phyloP scores from a whole-genome alignment of 441 rosid genomes.

The Croton setiger region DNA sequence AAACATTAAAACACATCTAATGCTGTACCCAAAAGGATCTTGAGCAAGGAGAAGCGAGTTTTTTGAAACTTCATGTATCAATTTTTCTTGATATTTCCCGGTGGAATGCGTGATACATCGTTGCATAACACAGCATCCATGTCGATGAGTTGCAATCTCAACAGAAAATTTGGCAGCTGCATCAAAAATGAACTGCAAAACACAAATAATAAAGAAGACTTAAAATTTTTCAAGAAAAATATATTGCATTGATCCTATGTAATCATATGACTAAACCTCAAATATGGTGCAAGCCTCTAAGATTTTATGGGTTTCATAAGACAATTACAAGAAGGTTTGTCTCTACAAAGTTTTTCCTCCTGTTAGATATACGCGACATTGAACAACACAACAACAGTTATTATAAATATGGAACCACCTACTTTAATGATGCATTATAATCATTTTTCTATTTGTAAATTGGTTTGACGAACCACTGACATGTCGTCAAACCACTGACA shows the following conservation, averaged over 20 bases:
- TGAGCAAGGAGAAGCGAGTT: slow-evolving; percentile 65
- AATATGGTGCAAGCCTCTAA: neutral
- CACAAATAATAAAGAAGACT: slow-evolving; percentile 5
- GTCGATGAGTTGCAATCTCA: slow-evolving; percentile 72
- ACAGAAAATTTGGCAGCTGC: slow-evolving; percentile 63
- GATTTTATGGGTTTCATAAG: neutral
- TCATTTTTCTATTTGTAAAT: neutral
- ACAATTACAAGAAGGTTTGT: neutral
- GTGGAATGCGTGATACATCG: slow-evolving; percentile 54
- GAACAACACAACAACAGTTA: too few species aligned
- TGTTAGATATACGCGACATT: neutral
- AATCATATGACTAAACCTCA: neutral
- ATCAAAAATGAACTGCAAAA: slow-evolving; percentile 61
- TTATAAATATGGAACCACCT: too few species aligned
- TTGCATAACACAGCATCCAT: slow-evolving; percentile 85
- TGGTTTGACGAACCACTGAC: neutral
- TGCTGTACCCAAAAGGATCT: slow-evolving; percentile 74
- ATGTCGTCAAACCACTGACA: neutral
- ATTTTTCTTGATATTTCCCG: slow-evolving; percentile 46
- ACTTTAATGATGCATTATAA: neutral
- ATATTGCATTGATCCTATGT: neutral
- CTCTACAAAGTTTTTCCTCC: neutral
- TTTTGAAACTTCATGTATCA: slow-evolving; percentile 49
- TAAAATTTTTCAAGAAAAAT: slow-evolving; percentile 11
- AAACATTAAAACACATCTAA: neutral